Percentiles rank a stretch among this genome's conserved stretches.
These are phyloP conservation scores for Tetradesmus obliquus DNA, from an alignment of 139 green algal species.

Conservation along the genomic window DNA sequence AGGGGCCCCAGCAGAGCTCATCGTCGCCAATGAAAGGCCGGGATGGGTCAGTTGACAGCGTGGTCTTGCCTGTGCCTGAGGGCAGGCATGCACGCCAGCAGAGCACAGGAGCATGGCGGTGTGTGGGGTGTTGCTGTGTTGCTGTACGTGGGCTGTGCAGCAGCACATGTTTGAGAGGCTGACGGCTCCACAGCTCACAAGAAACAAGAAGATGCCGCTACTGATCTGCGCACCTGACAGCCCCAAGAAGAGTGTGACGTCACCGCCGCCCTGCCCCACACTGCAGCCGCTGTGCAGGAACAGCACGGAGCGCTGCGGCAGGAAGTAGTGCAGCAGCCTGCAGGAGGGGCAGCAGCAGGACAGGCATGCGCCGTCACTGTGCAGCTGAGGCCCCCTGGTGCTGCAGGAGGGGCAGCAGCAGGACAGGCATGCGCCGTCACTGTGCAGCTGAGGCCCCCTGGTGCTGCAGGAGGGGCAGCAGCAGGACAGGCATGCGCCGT, in stretches of 20 bases:
- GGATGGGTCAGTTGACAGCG: conserved; percentile 74
- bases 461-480: conserved; percentile 35
- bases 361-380: no score
- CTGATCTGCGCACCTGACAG: conserved; percentile 64
- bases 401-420: conserved; percentile 34
- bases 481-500: background rate
- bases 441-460: no score
- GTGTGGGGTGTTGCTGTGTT: background rate
- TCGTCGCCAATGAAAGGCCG: conserved; percentile 94
- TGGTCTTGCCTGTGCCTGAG: conserved; percentile 85
- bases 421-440: background rate
- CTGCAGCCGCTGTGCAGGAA: conserved; percentile 94
- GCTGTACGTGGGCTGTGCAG: background rate
- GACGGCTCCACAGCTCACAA: background rate
- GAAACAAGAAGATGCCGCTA: background rate
- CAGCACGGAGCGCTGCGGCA: conserved; percentile 85
- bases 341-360: background rate
- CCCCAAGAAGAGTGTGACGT: conserved; percentile 90
- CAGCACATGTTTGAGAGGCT: background rate
- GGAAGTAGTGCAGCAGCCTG: conserved; percentile 93
- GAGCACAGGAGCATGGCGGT: background rate
- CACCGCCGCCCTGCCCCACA: conserved; percentile 65
- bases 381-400: no score
- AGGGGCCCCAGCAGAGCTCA: conserved; percentile 91
- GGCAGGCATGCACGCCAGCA: background rate